Evolutionary conservation across 75 land plant species (phyloP).

Genomic region (Sequoia sempervirens): DNA sequence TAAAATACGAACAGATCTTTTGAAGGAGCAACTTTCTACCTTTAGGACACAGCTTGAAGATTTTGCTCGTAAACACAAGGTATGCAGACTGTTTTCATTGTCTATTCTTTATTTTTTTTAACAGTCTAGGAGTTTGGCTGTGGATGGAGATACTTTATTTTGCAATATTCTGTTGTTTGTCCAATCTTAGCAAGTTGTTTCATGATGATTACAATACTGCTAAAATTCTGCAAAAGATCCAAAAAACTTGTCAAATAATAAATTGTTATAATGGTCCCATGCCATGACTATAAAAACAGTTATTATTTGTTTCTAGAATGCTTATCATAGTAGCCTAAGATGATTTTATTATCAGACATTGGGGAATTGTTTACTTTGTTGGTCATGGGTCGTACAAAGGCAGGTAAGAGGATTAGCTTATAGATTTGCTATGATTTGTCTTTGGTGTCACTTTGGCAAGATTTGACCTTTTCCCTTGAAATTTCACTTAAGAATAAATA

Average conservation of each 20-base stretch:
- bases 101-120: neutral
- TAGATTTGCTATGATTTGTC: neutral
- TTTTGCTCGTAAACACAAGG: constrained; percentile 95
- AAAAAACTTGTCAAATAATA: neutral
- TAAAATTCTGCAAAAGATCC: neutral
- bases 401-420: constrained; percentile 3
- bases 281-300: neutral
- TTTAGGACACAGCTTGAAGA: constrained; percentile 88
- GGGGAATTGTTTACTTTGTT: neutral
- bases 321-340: neutral
- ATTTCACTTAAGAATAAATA: neutral
- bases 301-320: neutral
- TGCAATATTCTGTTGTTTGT: neutral
- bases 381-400: neutral
- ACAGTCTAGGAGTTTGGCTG: neutral
- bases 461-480: neutral
- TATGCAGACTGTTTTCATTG: constrained; percentile 1
- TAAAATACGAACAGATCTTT: constrained; percentile 67
- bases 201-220: neutral
- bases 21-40: constrained; percentile 89
- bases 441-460: neutral
- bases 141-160: neutral
- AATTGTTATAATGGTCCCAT: neutral
- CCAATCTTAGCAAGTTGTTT: neutral
- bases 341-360: neutral